Percentiles rank a stretch among this genome's conserved stretches.
phyloP scores from a whole-genome alignment of 2,329 filamentous ascomycete genomes.

The Fusarium virguliforme region DNA sequence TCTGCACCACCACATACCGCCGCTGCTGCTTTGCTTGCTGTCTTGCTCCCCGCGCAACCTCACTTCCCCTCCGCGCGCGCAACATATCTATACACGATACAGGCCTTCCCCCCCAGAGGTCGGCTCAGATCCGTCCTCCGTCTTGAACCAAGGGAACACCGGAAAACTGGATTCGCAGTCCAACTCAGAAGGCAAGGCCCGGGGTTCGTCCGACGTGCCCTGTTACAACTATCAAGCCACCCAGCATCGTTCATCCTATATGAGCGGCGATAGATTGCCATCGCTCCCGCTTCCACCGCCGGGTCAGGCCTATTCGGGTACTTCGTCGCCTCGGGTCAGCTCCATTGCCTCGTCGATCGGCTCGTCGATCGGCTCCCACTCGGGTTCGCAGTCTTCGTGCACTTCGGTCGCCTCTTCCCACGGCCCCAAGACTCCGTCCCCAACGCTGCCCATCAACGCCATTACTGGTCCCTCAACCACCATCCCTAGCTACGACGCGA shows the following conservation, averaged over 20 bases:
- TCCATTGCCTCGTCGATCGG: slow-evolving; percentile 76
- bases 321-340: slow-evolving; percentile 82
- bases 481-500: slow-evolving; percentile 64
- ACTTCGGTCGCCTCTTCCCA: slow-evolving; percentile 71
- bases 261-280: slow-evolving; percentile 78
- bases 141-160: slow-evolving; percentile 65
- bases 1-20: slow-evolving; percentile 19
- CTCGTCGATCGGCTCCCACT: slow-evolving; percentile 57
- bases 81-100: slow-evolving; percentile 12
- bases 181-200: slow-evolving; percentile 86
- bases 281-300: slow-evolving; percentile 79
- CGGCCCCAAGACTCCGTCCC: slow-evolving; percentile 85
- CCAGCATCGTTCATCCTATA: slow-evolving; percentile 74
- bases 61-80: slow-evolving; percentile 37
- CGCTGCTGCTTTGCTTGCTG: not conserved
- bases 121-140: slow-evolving; percentile 11
- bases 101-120: not conserved
- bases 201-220: slow-evolving; percentile 79
- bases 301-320: slow-evolving; percentile 79
- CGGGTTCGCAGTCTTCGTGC: slow-evolving; percentile 69
- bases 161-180: slow-evolving; percentile 96
- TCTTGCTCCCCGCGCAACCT: slow-evolving; percentile 13
- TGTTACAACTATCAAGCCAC: slow-evolving; percentile 76
- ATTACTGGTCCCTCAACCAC: slow-evolving; percentile 53
- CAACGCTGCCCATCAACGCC: slow-evolving; percentile 71